Evolutionary conservation across 208 protist genomes (phyloP).

Genomic region (Trypanosoma scelopori): DNA sequence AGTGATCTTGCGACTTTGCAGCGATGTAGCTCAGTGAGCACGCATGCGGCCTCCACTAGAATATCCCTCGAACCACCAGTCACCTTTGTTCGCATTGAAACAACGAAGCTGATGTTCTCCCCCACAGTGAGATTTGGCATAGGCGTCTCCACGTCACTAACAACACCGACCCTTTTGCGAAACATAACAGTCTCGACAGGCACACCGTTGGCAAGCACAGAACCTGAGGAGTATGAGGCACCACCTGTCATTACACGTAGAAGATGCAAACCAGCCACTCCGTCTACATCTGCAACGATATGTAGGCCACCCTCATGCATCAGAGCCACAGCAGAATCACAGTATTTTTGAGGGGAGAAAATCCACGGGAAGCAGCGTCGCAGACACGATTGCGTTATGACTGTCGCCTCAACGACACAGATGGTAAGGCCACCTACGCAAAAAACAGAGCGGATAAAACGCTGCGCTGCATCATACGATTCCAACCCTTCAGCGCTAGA

Average conservation of each 20-base stretch:
- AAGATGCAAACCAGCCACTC: slow-evolving; percentile 28
- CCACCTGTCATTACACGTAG: slow-evolving; percentile 38
- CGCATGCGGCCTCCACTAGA: slow-evolving; percentile 34
- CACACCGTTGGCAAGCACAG: slow-evolving; percentile 34
- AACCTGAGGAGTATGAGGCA: slow-evolving; percentile 25
- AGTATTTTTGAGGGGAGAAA: slow-evolving; percentile 30
- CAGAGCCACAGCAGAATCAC: slow-evolving; percentile 41
- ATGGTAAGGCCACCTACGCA: slow-evolving; percentile 34
- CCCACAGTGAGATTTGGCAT: slow-evolving; percentile 51
- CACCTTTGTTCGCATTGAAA: slow-evolving; percentile 45
- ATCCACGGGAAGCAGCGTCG: slow-evolving; percentile 27
- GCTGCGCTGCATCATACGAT: not conserved
- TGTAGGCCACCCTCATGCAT: slow-evolving; percentile 42
- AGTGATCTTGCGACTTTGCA: slow-evolving; percentile 33
- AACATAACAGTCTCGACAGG: slow-evolving; percentile 27
- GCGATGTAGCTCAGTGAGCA: slow-evolving; percentile 42
- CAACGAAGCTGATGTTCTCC: slow-evolving; percentile 53
- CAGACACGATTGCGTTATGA: slow-evolving; percentile 30
- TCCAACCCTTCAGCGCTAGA: not conserved
- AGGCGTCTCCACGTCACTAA: slow-evolving; percentile 21
- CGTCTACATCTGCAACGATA: slow-evolving; percentile 42
- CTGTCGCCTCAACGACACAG: slow-evolving; percentile 36
- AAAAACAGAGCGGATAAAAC: slow-evolving; percentile 32
- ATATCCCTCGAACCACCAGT: slow-evolving; percentile 31
- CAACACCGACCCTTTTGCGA: slow-evolving; percentile 31